A percentile compares a stretch with the other conserved stretches of the same genome.
Evolutionary conservation across 805 yeast genomes (phyloP).

Genomic region (Candida anglica): DNA sequence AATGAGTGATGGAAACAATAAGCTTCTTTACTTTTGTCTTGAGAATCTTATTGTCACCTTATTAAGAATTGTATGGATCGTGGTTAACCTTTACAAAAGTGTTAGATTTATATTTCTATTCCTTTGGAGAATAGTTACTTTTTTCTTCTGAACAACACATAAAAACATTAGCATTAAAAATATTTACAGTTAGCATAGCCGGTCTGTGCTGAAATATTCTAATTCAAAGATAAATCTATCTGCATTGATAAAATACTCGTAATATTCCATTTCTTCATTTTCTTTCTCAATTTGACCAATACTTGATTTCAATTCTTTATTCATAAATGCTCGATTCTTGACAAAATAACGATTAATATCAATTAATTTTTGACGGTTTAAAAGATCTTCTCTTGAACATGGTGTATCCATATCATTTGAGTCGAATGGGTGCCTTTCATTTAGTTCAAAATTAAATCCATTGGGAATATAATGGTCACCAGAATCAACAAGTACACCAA

Average conservation of each 20-base stretch:
- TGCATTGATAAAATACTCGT: slow-evolving; percentile 20
- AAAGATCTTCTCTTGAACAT: neutral
- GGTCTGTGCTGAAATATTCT: slow-evolving; percentile 10
- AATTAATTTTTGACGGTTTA: slow-evolving; percentile 3
- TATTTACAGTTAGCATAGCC: slow-evolving; percentile 4
- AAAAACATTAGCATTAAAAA: neutral
- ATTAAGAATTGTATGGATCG: slow-evolving; percentile 54
- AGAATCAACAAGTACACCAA: slow-evolving; percentile 38
- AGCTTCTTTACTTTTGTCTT: slow-evolving; percentile 38
- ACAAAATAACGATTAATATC: slow-evolving; percentile 12
- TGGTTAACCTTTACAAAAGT: slow-evolving; percentile 45
- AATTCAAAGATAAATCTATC: slow-evolving; percentile 16
- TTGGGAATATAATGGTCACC: slow-evolving; percentile 30
- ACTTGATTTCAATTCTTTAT: slow-evolving; percentile 2
- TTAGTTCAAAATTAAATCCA: slow-evolving; percentile 5
- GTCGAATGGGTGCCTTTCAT: no score
- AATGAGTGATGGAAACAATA: slow-evolving; percentile 29
- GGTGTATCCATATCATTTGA: no score
- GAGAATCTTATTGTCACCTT: slow-evolving; percentile 51
- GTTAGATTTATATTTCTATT: slow-evolving; percentile 18
- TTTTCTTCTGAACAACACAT: slow-evolving; percentile 6
- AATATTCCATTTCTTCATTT: no score
- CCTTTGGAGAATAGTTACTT: slow-evolving; percentile 16
- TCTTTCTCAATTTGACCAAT: slow-evolving; percentile 1
- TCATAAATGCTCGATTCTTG: slow-evolving; percentile 9